A percentile compares a stretch with the other conserved stretches of the same genome.
Evolutionary conservation across 2,329 filamentous ascomycete genomes (phyloP).

Genomic region (Zelopaecilomyces penicillatus): DNA sequence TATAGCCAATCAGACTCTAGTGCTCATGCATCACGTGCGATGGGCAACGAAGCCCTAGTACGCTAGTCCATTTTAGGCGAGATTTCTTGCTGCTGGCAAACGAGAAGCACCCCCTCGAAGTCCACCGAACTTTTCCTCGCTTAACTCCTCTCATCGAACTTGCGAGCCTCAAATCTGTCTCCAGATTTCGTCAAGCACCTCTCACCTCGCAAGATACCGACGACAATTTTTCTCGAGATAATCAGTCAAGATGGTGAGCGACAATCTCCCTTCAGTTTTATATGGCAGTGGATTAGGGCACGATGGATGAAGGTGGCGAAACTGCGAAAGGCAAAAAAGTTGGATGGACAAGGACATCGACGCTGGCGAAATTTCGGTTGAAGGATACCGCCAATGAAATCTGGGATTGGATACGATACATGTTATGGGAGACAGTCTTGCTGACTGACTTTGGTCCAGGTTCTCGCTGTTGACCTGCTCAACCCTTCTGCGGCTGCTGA

Average conservation of each 20-base stretch:
- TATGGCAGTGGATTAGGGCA: slow-evolving; percentile 10
- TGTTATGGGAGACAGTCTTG: slow-evolving; percentile 15
- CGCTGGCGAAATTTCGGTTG: slow-evolving; percentile 9
- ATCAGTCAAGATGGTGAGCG: slow-evolving; percentile 64
- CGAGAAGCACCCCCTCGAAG: slow-evolving; percentile 23
- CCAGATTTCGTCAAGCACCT: slow-evolving; percentile 46
- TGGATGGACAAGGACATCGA: slow-evolving; percentile 11
- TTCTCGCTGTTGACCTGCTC: slow-evolving; percentile 99
- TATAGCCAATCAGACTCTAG: slow-evolving; percentile 12
- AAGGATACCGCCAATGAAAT: slow-evolving; percentile 9
- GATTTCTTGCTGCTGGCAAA: slow-evolving; percentile 30
- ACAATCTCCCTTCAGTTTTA: slow-evolving; percentile 15
- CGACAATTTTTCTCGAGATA: slow-evolving; percentile 34
- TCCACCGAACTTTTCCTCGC: slow-evolving; percentile 42
- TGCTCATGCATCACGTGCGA: slow-evolving; percentile 25
- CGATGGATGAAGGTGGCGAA: slow-evolving; percentile 13
- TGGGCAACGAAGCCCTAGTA: slow-evolving; percentile 30
- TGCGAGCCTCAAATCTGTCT: slow-evolving; percentile 47
- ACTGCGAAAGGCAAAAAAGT: slow-evolving; percentile 12
- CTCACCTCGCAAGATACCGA: slow-evolving; percentile 38
- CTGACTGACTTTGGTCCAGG: slow-evolving; percentile 54
- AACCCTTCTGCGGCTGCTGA: slow-evolving; percentile 97
- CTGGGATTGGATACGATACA: not conserved
- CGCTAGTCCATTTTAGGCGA: slow-evolving; percentile 27
- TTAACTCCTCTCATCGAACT: slow-evolving; percentile 38